These are phyloP conservation scores for Metschnikowia noctiluminum DNA, from an alignment of 805 yeast genomes.

Conservation along the genomic window DNA sequence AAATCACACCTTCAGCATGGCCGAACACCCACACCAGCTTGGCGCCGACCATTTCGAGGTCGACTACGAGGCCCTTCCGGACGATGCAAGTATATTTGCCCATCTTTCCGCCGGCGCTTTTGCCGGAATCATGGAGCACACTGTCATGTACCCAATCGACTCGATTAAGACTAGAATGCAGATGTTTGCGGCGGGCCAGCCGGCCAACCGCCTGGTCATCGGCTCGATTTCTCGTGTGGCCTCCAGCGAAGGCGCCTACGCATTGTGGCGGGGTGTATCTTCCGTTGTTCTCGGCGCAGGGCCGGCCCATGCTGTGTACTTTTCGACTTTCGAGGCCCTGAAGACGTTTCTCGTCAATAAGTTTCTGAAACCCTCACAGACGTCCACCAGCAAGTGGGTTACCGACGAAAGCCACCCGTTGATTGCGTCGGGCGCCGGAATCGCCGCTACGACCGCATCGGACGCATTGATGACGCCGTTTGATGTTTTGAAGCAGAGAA, in stretches of 20 bases:
- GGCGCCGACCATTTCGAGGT: slow-evolving; percentile 47
- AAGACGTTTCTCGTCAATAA: slow-evolving; percentile 54
- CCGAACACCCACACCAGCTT: slow-evolving; percentile 22
- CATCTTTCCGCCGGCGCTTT: slow-evolving; percentile 92
- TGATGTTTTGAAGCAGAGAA: slow-evolving; percentile 91
- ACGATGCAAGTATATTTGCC: slow-evolving; percentile 74
- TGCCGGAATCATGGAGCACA: slow-evolving; percentile 99
- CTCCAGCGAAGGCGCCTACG: slow-evolving; percentile 82
- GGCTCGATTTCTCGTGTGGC: slow-evolving; percentile 70
- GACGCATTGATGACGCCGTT: slow-evolving; percentile 98
- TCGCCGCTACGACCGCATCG: slow-evolving; percentile 86
- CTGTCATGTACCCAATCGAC: slow-evolving; percentile 95
- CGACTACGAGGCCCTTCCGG: slow-evolving; percentile 92
- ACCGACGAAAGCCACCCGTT: slow-evolving; percentile 72
- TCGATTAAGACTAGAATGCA: slow-evolving; percentile 97
- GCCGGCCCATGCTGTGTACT: slow-evolving; percentile 97
- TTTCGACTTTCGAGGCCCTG: slow-evolving; percentile 85
- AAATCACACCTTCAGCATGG: slow-evolving; percentile 5
- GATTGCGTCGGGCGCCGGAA: slow-evolving; percentile 84
- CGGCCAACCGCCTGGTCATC: slow-evolving; percentile 45
- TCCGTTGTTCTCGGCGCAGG: slow-evolving; percentile 97
- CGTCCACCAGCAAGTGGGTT: slow-evolving; percentile 42
- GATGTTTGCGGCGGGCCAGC: slow-evolving; percentile 34
- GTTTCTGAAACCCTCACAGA: slow-evolving; percentile 26
- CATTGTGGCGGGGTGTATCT: slow-evolving; percentile 91